Conservation (phyloP, 208 protist genomes). For the Acanthamoeba lenticulata region DNA sequence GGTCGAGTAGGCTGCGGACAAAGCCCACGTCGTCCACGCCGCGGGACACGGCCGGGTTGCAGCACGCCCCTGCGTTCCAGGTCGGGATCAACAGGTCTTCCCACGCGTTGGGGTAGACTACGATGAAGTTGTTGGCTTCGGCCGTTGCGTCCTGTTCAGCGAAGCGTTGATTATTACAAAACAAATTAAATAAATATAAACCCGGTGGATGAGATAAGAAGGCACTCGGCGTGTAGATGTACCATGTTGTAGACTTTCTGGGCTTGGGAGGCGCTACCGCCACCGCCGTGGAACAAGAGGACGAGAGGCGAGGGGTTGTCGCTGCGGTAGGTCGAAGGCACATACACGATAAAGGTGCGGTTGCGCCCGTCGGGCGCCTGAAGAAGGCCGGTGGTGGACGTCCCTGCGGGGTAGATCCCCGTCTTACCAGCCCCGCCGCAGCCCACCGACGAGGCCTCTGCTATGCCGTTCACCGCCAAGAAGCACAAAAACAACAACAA, state of each 20-base stretch:
- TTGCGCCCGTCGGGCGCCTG: background rate
- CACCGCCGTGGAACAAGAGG: slow-evolving; percentile 8
- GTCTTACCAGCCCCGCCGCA: too few relatives aligned
- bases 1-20: background rate
- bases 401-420: background rate
- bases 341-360: slow-evolving; percentile 16
- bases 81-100: background rate
- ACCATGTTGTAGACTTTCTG: background rate
- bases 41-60: background rate
- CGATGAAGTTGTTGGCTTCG: background rate
- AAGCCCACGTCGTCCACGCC: slow-evolving; percentile 18
- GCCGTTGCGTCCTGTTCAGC: background rate
- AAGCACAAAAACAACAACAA: too few relatives aligned
- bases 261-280: background rate
- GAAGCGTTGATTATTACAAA: background rate
- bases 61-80: slow-evolving; percentile 22
- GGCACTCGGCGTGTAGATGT: background rate
- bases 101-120: slow-evolving; percentile 17
- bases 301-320: background rate
- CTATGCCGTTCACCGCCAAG: too few relatives aligned
- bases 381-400: background rate
- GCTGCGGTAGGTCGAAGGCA: background rate
- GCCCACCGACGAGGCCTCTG: too few relatives aligned
- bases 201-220: background rate
- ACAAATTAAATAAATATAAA: background rate